Conservation (phyloP, 345 rosid species). For the Cochlearia excelsa region DNA sequence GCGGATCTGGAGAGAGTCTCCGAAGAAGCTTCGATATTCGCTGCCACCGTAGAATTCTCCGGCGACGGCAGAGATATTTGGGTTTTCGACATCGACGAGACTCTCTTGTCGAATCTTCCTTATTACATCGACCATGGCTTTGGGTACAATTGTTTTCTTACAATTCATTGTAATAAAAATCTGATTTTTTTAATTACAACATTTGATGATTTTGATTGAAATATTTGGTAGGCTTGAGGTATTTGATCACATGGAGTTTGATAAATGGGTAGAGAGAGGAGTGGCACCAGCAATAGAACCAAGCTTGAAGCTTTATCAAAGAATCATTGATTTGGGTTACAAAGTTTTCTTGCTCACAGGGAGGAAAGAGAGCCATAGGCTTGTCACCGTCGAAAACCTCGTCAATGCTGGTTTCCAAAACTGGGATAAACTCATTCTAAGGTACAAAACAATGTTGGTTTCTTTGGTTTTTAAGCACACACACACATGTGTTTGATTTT, state of each 20-base stretch:
- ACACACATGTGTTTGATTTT: too few species aligned
- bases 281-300: slow-evolving; percentile 64
- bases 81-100: slow-evolving; percentile 90
- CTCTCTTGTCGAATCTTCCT: slow-evolving; percentile 87
- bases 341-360: slow-evolving; percentile 84
- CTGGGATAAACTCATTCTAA: slow-evolving; percentile 90
- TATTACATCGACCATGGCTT: slow-evolving; percentile 70
- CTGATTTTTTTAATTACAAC: too few species aligned
- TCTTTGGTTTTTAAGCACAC: too few species aligned
- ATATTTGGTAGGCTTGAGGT: slow-evolving; percentile 54
- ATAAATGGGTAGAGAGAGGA: slow-evolving; percentile 81
- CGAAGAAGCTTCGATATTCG: slow-evolving; percentile 57
- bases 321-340: slow-evolving; percentile 59
- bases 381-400: slow-evolving; percentile 63
- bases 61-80: slow-evolving; percentile 79
- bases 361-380: slow-evolving; percentile 61
- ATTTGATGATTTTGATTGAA: background rate
- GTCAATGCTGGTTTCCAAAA: slow-evolving; percentile 59
- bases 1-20: slow-evolving; percentile 63
- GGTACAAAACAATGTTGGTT: slow-evolving; percentile 38
- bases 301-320: slow-evolving; percentile 73
- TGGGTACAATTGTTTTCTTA: slow-evolving; percentile 47
- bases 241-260: slow-evolving; percentile 62
- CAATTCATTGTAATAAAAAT: too few species aligned
- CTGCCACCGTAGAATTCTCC: slow-evolving; percentile 46